A percentile compares a stretch with the other conserved stretches of the same genome.
These are phyloP conservation scores for Pestalotiopsis sp. DNA, from an alignment of 2,329 filamentous ascomycete species.

Conservation along the genomic window DNA sequence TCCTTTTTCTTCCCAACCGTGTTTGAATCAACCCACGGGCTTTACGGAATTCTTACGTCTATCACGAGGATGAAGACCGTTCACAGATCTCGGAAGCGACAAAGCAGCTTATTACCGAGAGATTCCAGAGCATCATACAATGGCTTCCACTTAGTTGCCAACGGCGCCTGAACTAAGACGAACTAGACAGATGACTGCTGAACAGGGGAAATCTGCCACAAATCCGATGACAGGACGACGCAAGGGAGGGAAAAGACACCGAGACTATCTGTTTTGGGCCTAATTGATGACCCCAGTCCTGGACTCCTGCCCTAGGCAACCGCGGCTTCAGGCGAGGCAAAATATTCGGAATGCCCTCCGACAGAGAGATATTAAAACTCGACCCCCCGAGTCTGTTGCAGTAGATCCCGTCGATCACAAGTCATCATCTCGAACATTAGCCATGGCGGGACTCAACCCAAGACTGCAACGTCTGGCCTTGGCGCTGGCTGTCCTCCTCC, in stretches of 20 bases:
- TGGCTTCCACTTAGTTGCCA: neutral
- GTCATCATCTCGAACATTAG: neutral
- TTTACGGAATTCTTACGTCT: no score
- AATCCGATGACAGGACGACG: neutral
- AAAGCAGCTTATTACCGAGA: no score
- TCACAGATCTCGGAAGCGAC: no score
- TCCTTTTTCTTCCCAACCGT: no score
- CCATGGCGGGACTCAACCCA: neutral
- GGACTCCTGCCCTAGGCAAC: neutral
- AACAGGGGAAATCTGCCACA: neutral
- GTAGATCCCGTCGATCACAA: neutral
- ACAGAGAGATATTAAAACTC: neutral
- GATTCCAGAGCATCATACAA: neutral
- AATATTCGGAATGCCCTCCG: neutral
- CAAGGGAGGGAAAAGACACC: neutral
- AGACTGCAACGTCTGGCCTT: neutral
- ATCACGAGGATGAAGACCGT: no score
- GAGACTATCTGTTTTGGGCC: neutral
- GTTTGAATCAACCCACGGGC: no score
- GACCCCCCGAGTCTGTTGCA: neutral
- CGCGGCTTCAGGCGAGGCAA: neutral
- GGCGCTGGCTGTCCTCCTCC: neutral
- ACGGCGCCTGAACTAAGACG: neutral
- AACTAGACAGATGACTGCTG: neutral
- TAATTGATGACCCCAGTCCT: neutral